Evolutionary conservation across 1,284 basidiomycete genomes (phyloP).

Genomic region (Leccinum huronense): DNA sequence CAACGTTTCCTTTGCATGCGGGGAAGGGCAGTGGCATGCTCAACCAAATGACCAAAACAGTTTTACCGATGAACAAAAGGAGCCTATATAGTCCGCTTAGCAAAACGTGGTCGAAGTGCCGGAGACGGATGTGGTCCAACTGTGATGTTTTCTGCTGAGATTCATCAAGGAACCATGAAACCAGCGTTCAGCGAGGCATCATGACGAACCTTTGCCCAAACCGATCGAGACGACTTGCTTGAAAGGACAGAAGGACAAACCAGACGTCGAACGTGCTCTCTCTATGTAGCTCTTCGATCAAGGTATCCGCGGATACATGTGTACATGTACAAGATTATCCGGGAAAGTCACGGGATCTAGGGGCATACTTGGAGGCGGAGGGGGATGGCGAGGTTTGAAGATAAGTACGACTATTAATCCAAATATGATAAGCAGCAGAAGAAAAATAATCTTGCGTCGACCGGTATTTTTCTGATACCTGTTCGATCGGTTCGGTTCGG

Average conservation of each 20-base stretch:
- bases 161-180: constrained; percentile 9
- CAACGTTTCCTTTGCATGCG: constrained; percentile 3
- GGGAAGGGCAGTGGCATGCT: constrained; percentile 6
- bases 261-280: constrained; percentile 14
- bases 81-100: constrained; percentile 9
- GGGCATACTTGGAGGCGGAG: constrained; percentile 28
- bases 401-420: constrained; percentile 79
- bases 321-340: constrained; percentile 34
- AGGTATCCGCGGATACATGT: constrained; percentile 36
- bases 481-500: constrained; percentile 18
- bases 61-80: constrained; percentile 24
- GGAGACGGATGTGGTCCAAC: constrained; percentile 7
- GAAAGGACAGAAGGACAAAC: constrained; percentile 7
- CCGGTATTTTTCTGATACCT: constrained; percentile 94
- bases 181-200: constrained; percentile 6
- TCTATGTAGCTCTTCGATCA: constrained; percentile 27
- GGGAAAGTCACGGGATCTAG: constrained; percentile 19
- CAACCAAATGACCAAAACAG: constrained; percentile 16
- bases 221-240: constrained; percentile 8
- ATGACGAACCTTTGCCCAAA: constrained; percentile 25
- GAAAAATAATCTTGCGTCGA: constrained; percentile 88
- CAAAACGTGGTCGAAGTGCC: constrained; percentile 14
- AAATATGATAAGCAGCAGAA: constrained; percentile 87
- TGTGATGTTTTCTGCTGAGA: neutral
- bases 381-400: constrained; percentile 68